Base-by-base conservation (phyloP, 345 rosid genomes). In the Corchorus olitorius region DNA sequence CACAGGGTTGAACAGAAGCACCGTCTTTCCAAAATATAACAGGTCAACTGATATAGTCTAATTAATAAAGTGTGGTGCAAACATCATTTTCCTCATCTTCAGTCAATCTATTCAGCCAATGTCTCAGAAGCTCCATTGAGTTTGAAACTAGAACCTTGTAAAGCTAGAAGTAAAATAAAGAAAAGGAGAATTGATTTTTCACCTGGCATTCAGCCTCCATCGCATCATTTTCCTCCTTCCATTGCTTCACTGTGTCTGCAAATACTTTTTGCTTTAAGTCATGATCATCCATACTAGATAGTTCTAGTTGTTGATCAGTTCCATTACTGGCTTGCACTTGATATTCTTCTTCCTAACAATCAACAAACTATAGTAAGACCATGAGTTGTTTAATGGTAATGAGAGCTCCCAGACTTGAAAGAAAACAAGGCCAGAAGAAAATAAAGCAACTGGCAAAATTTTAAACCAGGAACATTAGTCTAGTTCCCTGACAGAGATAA, bases 141-240 rank as follows among this genome's bases (percentile, higher is more conserved):
- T 45, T n/a, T 54, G 64, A 73, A 52, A 11, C 56, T 17, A 49
- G 52, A 63, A 62, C 27, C 50, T 37, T 49, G 43, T 37, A n/a
- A 63, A 72, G 45, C 53, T 62, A 73, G 35, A 22, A 54, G 33
- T 33, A 69, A 71, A 77, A 50, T 43, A 63, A 68, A 17, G 60
- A 66, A 65, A 70, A 50, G 20, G 59, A 70, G 66, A 60, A 61
- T 56, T 16, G 17, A 22, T 66, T 54, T 39, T 70, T 79, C 75
- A 83, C 98, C 94, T 92, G 88, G 88, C 87, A 89, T 80, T 85
- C 85, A 77, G 93, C 94, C 79, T 92, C 93, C 76, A 82, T 79
- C 45, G 89, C 88, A 85, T 83, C 76, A 54, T 89, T 90, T 84
- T 92, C 92, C 73, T 87, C 92, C 78, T 87, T 89, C 93, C 86